Conservation (phyloP, 2,329 filamentous ascomycete genomes). For the Cryphonectria japonica region DNA sequence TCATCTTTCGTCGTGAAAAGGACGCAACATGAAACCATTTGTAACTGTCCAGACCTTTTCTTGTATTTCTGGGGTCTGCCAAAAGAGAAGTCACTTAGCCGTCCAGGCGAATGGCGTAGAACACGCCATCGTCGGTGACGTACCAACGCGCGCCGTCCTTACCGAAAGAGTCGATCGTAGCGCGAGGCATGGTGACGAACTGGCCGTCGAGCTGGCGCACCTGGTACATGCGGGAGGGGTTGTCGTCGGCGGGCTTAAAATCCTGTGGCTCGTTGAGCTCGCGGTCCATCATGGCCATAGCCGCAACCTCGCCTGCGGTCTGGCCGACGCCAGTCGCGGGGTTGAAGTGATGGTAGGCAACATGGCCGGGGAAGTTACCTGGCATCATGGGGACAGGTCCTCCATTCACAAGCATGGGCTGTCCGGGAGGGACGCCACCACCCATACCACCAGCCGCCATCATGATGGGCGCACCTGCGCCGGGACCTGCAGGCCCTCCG, state of each 20-base stretch:
- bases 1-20: not conserved
- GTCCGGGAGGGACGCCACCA: conserved; percentile 26
- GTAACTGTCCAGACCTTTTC: not conserved
- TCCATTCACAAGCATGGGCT: conserved; percentile 24
- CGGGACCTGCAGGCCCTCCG: conserved; percentile 8
- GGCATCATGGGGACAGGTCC: conserved; percentile 32
- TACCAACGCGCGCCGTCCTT: conserved; percentile 62
- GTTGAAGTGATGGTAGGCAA: conserved; percentile 47
- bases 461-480: conserved; percentile 29
- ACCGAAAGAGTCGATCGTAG: conserved; percentile 61
- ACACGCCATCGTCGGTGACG: conserved; percentile 58
- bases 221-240: conserved; percentile 64
- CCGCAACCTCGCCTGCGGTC: conserved; percentile 51
- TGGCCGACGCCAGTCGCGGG: conserved; percentile 55
- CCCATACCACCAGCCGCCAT: conserved; percentile 20
- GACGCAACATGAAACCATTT: not conserved
- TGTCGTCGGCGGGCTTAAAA: conserved; percentile 64
- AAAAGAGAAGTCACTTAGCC: not conserved
- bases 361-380: conserved; percentile 42
- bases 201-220: conserved; percentile 63
- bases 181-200: conserved; percentile 62
- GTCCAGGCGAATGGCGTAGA: conserved; percentile 63
- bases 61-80: not conserved
- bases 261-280: conserved; percentile 62
- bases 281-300: conserved; percentile 54